Conservation (phyloP, 208 protist species). For the Crithidia acanthocephali region DNA sequence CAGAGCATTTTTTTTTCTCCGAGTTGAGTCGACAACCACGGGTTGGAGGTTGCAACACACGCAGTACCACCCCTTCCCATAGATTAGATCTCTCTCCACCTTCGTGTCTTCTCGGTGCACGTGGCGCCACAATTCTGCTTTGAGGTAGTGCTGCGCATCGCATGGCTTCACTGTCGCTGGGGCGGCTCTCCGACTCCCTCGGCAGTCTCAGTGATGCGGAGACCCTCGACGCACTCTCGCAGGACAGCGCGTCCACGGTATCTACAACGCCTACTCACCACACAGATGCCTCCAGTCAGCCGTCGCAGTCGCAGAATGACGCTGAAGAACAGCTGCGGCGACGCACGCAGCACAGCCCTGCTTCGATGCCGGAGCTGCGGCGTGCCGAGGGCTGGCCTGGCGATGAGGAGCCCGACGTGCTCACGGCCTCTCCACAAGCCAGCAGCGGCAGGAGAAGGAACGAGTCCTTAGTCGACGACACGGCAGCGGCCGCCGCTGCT, state of each 20-base stretch:
- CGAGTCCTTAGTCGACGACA: not conserved
- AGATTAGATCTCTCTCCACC: no score
- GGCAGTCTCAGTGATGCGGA: constrained; percentile 20
- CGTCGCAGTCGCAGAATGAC: not conserved
- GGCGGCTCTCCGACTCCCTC: not conserved
- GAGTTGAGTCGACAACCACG: no score
- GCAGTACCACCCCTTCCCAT: no score
- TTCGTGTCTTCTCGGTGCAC: no score
- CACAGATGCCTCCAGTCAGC: not conserved
- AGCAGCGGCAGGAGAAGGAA: no score
- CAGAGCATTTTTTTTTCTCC: no score
- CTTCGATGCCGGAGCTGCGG: constrained; percentile 12
- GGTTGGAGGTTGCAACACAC: no score
- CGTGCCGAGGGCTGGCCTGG: not conserved
- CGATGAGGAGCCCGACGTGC: no score
- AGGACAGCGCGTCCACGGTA: constrained; percentile 35
- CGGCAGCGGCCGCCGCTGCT: not conserved
- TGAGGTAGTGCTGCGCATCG: not conserved
- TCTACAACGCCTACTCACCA: constrained; percentile 5
- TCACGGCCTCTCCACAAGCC: no score
- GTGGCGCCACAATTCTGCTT: no score
- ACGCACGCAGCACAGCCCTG: constrained; percentile 2
- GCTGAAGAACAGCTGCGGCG: constrained; percentile 16
- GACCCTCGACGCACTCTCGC: constrained; percentile 23
- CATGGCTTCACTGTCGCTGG: not conserved